Evolutionary conservation across 768 basidiomycete species (phyloP).

Genomic region (Leucocoprinus sp.): DNA sequence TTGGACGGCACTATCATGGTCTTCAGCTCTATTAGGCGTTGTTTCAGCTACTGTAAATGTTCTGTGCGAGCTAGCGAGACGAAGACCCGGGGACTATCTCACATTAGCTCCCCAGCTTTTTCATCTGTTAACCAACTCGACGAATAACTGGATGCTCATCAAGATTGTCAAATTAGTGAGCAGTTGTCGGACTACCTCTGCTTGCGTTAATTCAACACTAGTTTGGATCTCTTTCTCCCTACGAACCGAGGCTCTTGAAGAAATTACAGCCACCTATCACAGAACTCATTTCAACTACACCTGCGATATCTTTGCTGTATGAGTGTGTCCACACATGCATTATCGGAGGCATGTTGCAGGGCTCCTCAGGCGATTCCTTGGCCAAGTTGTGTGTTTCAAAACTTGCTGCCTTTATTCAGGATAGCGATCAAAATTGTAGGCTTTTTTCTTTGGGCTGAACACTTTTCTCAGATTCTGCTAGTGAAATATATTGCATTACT

Average conservation of each 20-base stretch:
- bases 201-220: constrained; percentile 22
- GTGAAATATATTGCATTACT: constrained; percentile 96
- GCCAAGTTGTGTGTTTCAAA: constrained; percentile 90
- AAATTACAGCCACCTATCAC: constrained; percentile 94
- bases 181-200: background rate
- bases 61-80: constrained; percentile 83
- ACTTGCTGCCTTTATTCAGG: constrained; percentile 83
- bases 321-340: constrained; percentile 99
- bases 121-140: constrained; percentile 84
- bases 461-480: constrained; percentile 24
- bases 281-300: constrained; percentile 90
- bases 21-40: constrained; percentile 48
- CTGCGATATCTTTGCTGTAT: constrained; percentile 91
- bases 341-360: constrained; percentile 91
- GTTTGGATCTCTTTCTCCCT: constrained; percentile 90
- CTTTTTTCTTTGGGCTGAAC: constrained; percentile 16
- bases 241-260: constrained; percentile 88
- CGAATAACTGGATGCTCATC: constrained; percentile 99
- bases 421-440: constrained; percentile 93
- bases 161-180: constrained; percentile 92
- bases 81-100: constrained; percentile 74
- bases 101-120: constrained; percentile 88
- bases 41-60: constrained; percentile 93
- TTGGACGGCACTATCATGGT: too few species aligned
- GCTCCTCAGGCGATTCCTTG: constrained; percentile 64